Evolutionary conservation across 306 rosid genomes (phyloP).

Genomic region (Dryas drummondii): DNA sequence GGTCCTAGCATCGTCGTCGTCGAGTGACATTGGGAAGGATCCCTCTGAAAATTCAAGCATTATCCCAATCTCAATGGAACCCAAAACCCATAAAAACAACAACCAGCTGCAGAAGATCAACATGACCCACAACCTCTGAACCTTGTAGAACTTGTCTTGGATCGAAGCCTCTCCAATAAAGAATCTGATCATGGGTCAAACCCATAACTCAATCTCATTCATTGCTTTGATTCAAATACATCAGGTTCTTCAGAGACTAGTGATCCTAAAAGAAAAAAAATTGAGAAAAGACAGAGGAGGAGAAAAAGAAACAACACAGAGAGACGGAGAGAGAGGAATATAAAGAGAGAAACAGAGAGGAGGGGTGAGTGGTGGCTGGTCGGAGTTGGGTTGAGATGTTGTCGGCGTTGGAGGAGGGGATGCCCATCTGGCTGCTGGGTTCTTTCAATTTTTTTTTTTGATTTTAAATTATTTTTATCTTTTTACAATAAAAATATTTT

Average conservation of each 20-base stretch:
- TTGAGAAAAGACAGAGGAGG: too few species aligned
- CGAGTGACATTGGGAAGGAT: neutral
- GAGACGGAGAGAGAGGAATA: too few species aligned
- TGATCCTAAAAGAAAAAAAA: conserved; percentile 8
- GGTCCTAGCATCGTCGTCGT: too few species aligned
- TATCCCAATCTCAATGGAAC: conserved; percentile 34
- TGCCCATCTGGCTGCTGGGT: too few species aligned
- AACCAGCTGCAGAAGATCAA: conserved; percentile 12
- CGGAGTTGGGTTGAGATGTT: too few species aligned
- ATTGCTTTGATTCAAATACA: conserved; percentile 46
- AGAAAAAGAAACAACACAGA: too few species aligned
- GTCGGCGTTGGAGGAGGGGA: too few species aligned
- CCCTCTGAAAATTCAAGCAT: conserved; percentile 47
- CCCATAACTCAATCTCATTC: conserved; percentile 70
- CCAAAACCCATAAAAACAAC: conserved; percentile 13
- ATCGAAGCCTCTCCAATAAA: conserved; percentile 65
- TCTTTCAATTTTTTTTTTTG: too few species aligned
- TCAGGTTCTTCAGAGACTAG: conserved; percentile 35
- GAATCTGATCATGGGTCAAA: conserved; percentile 44
- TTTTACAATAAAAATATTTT: too few species aligned
- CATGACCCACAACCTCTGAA: conserved; percentile 22
- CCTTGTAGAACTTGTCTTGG: conserved; percentile 36
- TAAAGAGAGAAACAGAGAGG: too few species aligned
- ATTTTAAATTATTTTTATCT: too few species aligned
- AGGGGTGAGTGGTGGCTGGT: too few species aligned